phyloP scores from a whole-genome alignment of 2,329 filamentous ascomycete genomes.

The Epichloe festucae region DNA sequence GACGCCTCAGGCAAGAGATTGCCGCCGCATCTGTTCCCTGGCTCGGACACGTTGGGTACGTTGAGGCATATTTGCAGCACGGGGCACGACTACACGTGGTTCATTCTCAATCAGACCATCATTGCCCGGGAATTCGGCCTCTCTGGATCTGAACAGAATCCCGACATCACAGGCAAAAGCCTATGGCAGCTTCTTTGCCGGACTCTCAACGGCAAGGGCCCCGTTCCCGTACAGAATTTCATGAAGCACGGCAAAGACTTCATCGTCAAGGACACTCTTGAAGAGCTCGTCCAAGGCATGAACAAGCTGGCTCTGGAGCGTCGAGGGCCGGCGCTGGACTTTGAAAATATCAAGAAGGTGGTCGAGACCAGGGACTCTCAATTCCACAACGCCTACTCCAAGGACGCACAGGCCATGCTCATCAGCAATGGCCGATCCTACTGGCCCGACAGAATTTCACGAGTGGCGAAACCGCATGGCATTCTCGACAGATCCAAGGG shows the following conservation, averaged over 20 bases:
- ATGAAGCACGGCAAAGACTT: conserved; percentile 47
- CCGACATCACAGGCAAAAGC: conserved; percentile 45
- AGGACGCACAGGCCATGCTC: conserved; percentile 50
- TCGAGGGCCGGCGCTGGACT: conserved; percentile 34
- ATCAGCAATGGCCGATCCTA: conserved; percentile 43
- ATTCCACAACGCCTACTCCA: conserved; percentile 42
- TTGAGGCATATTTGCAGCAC: conserved; percentile 47
- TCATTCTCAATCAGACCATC: conserved; percentile 44
- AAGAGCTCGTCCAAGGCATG: conserved; percentile 44
- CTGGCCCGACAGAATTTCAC: conserved; percentile 38
- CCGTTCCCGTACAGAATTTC: conserved; percentile 43
- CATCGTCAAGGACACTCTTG: conserved; percentile 41
- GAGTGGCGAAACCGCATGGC: conserved; percentile 40
- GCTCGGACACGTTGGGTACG: conserved; percentile 43
- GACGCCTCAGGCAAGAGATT: conserved; percentile 46
- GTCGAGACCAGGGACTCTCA: conserved; percentile 43
- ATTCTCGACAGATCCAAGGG: conserved; percentile 41
- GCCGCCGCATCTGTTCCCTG: conserved; percentile 43
- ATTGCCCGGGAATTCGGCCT: conserved; percentile 49
- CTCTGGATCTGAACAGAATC: conserved; percentile 51
- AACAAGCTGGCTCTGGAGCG: conserved; percentile 37
- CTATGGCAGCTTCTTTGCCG: conserved; percentile 38
- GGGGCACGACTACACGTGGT: conserved; percentile 52
- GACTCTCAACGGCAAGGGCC: conserved; percentile 38
- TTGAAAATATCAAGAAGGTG: conserved; percentile 28